Evolutionary conservation across 2,329 filamentous ascomycete genomes (phyloP), one percentile per base, ranked within the genome.

Genomic region (Colletotrichum acutatum): DNA sequence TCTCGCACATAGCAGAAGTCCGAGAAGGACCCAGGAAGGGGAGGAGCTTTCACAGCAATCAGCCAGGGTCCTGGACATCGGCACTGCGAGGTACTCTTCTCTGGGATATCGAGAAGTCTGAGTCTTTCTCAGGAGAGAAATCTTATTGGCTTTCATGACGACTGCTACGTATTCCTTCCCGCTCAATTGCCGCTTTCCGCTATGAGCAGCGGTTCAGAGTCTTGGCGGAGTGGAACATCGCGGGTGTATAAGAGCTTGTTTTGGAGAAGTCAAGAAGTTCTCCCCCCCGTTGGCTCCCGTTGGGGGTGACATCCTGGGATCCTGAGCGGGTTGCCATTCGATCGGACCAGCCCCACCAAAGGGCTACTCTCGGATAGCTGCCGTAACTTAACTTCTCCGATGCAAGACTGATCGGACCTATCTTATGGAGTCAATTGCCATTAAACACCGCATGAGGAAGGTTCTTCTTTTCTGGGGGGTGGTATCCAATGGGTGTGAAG

Each of bases 261-360:
- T 37, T 52, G 49, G 52, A 46, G 26, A 19, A 26, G 14, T 42
- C 6, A 1, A 42, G 5, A 19, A 42, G 14, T 42, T 16, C 14
- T 46, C 37, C 16, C 12, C 56, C 67, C 64, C 64, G 49, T 57
- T 24, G 24, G 62, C 12, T 46, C 67, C 64, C 64, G 49, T 57
- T 24, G 24, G 62, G 66, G 19, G 30, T 46, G 32, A 46, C 34
- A 67, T 30, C 19, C 60, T 37, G 42, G 46, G 26, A 46, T 32
- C n/a, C 12, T 26, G n/a, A 58, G 58, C 22, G 52, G 12, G 52
- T n/a, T 62, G 46, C 58, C 37, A 68, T 71, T 71, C 57, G 58
- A 62, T 71, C 64, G 64, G 64, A 71, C 62, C 57, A 32, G 68
- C 63, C 68, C 68, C 68, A 71, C 68, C 42, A 42, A 49, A n/a